Base-by-base conservation (phyloP, 176 grass and related monocot species). In the Canna indica region DNA sequence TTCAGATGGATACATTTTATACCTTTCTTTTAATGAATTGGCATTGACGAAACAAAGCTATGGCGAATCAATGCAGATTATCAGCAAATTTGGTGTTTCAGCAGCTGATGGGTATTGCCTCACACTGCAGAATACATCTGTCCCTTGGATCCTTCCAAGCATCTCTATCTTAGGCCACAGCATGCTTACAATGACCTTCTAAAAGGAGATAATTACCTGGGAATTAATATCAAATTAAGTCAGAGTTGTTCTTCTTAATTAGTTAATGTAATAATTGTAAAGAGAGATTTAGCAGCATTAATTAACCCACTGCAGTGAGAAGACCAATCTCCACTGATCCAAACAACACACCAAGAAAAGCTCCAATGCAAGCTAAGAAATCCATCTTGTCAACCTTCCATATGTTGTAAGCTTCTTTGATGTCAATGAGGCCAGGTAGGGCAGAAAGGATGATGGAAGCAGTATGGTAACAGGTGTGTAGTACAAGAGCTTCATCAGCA, bases 351-450 rank as follows among this genome's bases (percentile, higher is more conserved):
- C 94, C 94, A 41, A 86, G 9, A 38, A 99, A 97, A 11, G 94
- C 86, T 58, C 94, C 86, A 3, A 87, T 36, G 63, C 94, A 97
- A 67, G 73, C 91, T 22, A 97, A 41, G 64, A 90, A 97, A 77
- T 99, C 94, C 86, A 93, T 93, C 77, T 99, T 99, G 70, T 99
- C 94, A 1, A 99, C 69, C 50, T 81, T 88, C 84, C 89, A 99
- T 48, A 99, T 90, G 45, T 46, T 87, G 75, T 27, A 77, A 28
- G 84, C 89, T 83, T 90, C 89, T 46, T 90, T 88, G 24, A 90
- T 60, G 73, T 99, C 94, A 34, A 99, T 88, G 67, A 99, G 77
- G 15, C 94, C 94, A 0, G 94, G 94, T 33, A 99, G 86, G 8
- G 94, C 94, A 0, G 94, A 99, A 10, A 99, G 75, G 33, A 99